These are phyloP conservation scores for Geosiphon pyriformis DNA, from an alignment of 192 early-diverging fungal species.

Conservation along the genomic window DNA sequence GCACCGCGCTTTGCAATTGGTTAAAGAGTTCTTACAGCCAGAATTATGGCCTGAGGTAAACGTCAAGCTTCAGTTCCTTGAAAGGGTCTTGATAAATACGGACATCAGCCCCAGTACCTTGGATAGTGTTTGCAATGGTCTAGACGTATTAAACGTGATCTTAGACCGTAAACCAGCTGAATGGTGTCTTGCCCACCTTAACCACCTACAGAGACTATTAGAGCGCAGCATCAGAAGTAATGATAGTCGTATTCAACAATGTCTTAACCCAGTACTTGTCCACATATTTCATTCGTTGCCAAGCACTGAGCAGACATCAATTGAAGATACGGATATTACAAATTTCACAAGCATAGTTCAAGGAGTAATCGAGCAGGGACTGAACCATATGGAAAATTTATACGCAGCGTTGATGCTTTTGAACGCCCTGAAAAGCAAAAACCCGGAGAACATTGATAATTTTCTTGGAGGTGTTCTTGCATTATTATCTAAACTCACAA, in stretches of 20 bases:
- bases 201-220: constrained; percentile 54
- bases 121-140: constrained; percentile 54
- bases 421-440: constrained; percentile 56
- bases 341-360: constrained; percentile 59
- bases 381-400: constrained; percentile 58
- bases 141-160: constrained; percentile 64
- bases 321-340: constrained; percentile 35
- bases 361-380: constrained; percentile 58
- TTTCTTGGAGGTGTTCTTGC: constrained; percentile 77
- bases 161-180: constrained; percentile 51
- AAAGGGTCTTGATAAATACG: constrained; percentile 51
- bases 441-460: constrained; percentile 61
- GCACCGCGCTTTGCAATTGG: constrained; percentile 59
- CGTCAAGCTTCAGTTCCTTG: constrained; percentile 59
- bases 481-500: constrained; percentile 76
- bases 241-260: constrained; percentile 63
- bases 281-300: constrained; percentile 56
- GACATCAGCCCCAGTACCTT: constrained; percentile 54
- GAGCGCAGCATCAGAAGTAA: constrained; percentile 72
- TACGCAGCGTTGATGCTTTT: constrained; percentile 64
- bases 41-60: constrained; percentile 70
- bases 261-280: constrained; percentile 65
- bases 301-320: constrained; percentile 2
- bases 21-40: constrained; percentile 56
- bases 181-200: constrained; percentile 65